Evolutionary conservation across 129 eudicot genomes (phyloP), one percentile per base, ranked within the genome.

Genomic region (Pseudognaphalium luteoalbum): DNA sequence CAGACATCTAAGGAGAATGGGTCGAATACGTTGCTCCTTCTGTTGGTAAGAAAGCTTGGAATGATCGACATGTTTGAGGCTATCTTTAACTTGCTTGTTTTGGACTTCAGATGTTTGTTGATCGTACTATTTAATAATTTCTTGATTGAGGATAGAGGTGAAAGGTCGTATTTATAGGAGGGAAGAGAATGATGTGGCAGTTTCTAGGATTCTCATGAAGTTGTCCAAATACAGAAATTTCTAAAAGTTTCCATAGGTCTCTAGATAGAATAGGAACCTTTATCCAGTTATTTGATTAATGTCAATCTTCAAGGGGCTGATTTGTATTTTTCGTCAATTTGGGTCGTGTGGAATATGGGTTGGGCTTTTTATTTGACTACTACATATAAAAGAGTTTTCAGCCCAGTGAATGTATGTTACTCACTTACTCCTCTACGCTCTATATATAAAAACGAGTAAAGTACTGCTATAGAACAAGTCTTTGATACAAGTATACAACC

Each of bases 1-100:
- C 88, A 88, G 2, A 81, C 3, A 19, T 88, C 93, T 11, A 70
- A 60, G 6, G 93, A 86, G 71, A 88, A 88, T 16, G 93, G 93
- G 68, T 88, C 88, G 74, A 78, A 88, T 0, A 79, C 37, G 72
- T 78, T 85, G 86, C 77, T 83, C 22, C 85, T 71, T 7, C 88
- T 66, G 25, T 81, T 77, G 44, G 82, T 81, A 19, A 88, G 83
- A 57, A 86, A 67, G 75, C 88, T 85, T 57, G 90, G 90, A 73
- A 81, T 83, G 47, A 88, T 76, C 60, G 93, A 75, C 93, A 88
- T 88, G 62, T 37, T 34, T 71, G n/a, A 14, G 28, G 0, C 0
- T 25, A 14, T 14, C 6, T 3, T 47, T 3, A 47, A 47, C 12
- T 47, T 3, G n/a, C 1, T 14, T 47, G n/a, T 47, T 47, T 12